Conservation (phyloP, 768 basidiomycete genomes). For the Russula brevipes region DNA sequence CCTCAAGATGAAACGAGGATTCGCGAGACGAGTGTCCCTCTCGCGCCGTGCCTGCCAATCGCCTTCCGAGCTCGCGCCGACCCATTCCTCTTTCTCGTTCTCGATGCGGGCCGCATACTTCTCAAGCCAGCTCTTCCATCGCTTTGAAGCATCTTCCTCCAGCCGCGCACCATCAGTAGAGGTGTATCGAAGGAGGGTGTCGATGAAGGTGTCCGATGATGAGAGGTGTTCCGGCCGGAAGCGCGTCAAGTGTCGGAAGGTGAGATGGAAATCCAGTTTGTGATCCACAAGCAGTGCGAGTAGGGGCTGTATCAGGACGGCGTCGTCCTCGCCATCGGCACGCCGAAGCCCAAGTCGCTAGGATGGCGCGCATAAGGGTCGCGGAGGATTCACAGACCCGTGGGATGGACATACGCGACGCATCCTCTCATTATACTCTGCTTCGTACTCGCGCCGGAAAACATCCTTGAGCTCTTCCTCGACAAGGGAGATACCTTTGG, state of each 20-base stretch:
- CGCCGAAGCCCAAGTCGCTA: conserved; percentile 74
- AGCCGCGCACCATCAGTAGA: conserved; percentile 45
- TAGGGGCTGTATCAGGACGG: conserved; percentile 55
- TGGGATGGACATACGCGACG: conserved; percentile 47
- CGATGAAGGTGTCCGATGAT: conserved; percentile 40
- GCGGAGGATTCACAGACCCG: background rate
- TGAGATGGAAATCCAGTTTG: conserved; percentile 80
- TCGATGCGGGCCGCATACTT: conserved; percentile 56
- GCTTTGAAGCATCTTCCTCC: conserved; percentile 40
- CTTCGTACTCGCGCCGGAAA: conserved; percentile 52
- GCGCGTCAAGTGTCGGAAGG: conserved; percentile 65
- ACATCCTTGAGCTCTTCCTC: conserved; percentile 58
- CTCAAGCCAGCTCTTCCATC: conserved; percentile 61
- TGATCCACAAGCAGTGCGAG: conserved; percentile 70
- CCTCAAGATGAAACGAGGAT: conserved; percentile 88
- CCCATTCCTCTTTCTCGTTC: conserved; percentile 48
- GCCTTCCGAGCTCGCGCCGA: conserved; percentile 42
- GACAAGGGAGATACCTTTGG: conserved; percentile 47
- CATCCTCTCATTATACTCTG: conserved; percentile 66
- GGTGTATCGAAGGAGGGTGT: conserved; percentile 42
- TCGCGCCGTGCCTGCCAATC: conserved; percentile 31
- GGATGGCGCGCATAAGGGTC: background rate
- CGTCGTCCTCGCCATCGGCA: conserved; percentile 54
- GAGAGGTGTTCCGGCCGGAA: conserved; percentile 48
- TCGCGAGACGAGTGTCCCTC: conserved; percentile 45